Evolutionary conservation across 805 yeast genomes (phyloP), one percentile per base, ranked within the genome.

Genomic region (Sugiyamaella valdiviana): DNA sequence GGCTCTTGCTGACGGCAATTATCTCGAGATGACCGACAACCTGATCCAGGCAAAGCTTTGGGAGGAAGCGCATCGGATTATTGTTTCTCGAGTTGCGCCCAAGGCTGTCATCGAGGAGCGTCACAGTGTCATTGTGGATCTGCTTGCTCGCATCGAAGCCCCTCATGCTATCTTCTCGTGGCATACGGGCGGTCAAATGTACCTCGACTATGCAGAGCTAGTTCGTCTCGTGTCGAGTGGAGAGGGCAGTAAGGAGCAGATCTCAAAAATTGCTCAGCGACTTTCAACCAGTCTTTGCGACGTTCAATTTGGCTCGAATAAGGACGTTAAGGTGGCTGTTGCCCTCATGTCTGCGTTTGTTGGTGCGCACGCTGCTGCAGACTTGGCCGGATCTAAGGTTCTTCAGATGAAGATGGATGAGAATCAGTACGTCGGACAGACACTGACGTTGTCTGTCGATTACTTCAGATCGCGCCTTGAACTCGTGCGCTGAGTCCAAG

Each of bases 41-140:
- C 73, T 83, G 41, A 65, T 87, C 0, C 72, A 70, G 10, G 95
- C 95, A 0, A 71, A 69, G 9, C 63, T 75, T 44, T 77, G 77
- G 69, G 70, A 65, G 0, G 80, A 77, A 36, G 95, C 96, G 0
- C 93, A 86, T 58, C 61, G 66, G 1, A 66, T 78, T 0, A 65
- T 86, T 3, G 57, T 81, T 6, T 60, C 68, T 1, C 62, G 71
- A 2, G 83, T 88, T 24, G 98, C 91, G 0, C 98, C 98, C 6
- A 63, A 65, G 12, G 76, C 82, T 2, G 77, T 90, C 1, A 75
- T 82, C 14, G 70, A 76, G n/a, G 74, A 76, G 48, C 66, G 63
- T 12, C 44, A 56, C 5, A 53, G 39, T 16, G 46, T 45, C 12
- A 48, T 68, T 10, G 45, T 41, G 16, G 56, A 49, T 5, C 41